phyloP scores from a whole-genome alignment of 108 stramenopile genomes.

The Pseudonitzschia delicatissima region DNA sequence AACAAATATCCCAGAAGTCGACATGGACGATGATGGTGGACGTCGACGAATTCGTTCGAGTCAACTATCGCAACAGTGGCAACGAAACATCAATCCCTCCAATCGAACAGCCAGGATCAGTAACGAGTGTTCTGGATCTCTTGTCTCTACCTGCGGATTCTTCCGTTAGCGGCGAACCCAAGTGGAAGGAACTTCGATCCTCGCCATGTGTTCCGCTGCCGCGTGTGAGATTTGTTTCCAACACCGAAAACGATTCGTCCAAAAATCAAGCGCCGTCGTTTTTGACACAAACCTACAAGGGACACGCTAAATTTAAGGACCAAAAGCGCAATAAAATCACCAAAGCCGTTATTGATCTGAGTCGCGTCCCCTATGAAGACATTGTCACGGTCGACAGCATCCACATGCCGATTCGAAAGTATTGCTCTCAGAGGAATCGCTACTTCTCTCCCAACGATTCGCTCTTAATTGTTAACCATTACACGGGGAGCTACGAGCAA shows the following conservation, averaged over 20 bases:
- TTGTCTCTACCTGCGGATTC: background rate
- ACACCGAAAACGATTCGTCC: background rate
- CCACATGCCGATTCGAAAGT: conserved; percentile 33
- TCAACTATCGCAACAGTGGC: conserved; percentile 28
- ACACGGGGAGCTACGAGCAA: conserved; percentile 52
- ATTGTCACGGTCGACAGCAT: conserved; percentile 46
- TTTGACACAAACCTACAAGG: conserved; percentile 47
- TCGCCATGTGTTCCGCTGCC: conserved; percentile 50
- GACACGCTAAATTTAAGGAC: conserved; percentile 31
- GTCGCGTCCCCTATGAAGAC: conserved; percentile 39
- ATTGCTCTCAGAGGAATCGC: conserved; percentile 30
- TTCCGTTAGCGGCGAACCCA: background rate
- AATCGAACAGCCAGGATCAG: background rate
- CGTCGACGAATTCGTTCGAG: conserved; percentile 54
- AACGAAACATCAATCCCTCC: no score
- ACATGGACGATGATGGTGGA: conserved; percentile 58
- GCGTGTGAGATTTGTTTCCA: conserved; percentile 33
- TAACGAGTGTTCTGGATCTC: background rate
- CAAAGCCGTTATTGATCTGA: conserved; percentile 61
- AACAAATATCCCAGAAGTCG: background rate
- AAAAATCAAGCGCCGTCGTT: conserved; percentile 19
- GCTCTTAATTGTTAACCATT: conserved; percentile 51
- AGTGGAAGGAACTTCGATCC: conserved; percentile 18
- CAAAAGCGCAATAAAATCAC: conserved; percentile 43
- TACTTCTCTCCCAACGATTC: conserved; percentile 28